Evolutionary conservation across 2,329 filamentous ascomycete genomes (phyloP), one percentile per base, ranked within the genome.

Genomic region (Juglanconis juglandina): DNA sequence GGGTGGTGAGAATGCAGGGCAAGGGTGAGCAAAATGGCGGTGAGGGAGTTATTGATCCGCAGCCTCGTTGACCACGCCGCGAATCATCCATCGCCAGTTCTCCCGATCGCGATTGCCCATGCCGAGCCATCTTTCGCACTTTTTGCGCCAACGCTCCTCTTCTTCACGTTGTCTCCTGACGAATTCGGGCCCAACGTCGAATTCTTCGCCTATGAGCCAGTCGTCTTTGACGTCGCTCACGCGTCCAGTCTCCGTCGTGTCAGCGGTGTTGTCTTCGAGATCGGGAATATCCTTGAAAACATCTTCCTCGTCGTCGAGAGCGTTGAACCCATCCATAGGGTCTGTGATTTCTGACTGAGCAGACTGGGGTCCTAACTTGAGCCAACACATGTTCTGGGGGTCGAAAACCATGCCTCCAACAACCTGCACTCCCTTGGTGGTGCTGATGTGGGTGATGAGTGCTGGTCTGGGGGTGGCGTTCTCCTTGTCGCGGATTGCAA

Each of bases 341-440:
- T 88, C 86, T 48, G 79, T 77, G 9, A 75, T 72, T 17, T 84
- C 80, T 1, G 79, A 77, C 61, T 76, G 79, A 47, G 74, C 68
- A 54, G 73, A 72, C 35, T 81, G 72, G 17, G 78, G 73, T 51
- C 81, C 79, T 63, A 95, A 80, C 74, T 96, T 97, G 59, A 98
- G 82, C 95, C 95, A 99, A 73, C 92, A 96, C 94, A 99, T 98
- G 68, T 91, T 91, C 64, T 92, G 88, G 3, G 95, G 95, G 71
- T 99, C 95, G 72, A 98, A 99, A 9, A 98, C 90, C 95, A 99
- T 99, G 67, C 92, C 92, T n/a, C 92, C 91, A 60, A 97, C 92
- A 41, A 97, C 90, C 75, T 97, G 93, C 13, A 96, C 89, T 63
- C 92, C 93, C 69, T 94, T 91, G 63, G 88, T 87, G 4, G 87